Conservation (phyloP, 768 basidiomycete genomes). For the Rhizopogon salebrosus region DNA sequence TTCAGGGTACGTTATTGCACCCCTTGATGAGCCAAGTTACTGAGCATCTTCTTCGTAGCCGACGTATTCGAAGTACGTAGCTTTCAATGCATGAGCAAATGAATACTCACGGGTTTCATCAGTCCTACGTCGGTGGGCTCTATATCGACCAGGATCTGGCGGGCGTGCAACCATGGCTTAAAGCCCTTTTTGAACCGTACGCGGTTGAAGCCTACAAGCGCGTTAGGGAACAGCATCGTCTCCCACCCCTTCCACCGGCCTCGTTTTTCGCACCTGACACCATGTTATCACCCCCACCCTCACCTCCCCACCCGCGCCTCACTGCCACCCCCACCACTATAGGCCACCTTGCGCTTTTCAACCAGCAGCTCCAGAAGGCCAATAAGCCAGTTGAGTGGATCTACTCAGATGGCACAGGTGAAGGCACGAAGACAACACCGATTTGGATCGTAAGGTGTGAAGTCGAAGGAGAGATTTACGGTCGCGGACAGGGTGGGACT, state of each 20-base stretch:
- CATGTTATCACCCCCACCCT: slow-evolving; percentile 4
- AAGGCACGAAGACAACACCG: slow-evolving; percentile 61
- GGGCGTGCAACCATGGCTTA: slow-evolving; percentile 54
- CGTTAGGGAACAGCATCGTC: slow-evolving; percentile 63
- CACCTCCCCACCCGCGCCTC: slow-evolving; percentile 8
- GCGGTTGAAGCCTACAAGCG: slow-evolving; percentile 53
- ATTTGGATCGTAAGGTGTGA: slow-evolving; percentile 68
- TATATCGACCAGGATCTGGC: slow-evolving; percentile 66
- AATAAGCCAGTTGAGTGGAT: slow-evolving; percentile 65
- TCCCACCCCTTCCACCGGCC: slow-evolving; percentile 38
- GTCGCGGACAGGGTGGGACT: slow-evolving; percentile 61
- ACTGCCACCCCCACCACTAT: slow-evolving; percentile 23
- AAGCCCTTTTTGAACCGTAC: slow-evolving; percentile 59
- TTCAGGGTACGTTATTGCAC: slow-evolving; percentile 52
- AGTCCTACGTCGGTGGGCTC: slow-evolving; percentile 80
- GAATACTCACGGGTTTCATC: background rate
- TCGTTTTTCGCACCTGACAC: slow-evolving; percentile 1
- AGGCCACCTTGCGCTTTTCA: slow-evolving; percentile 78
- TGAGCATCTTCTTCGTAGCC: slow-evolving; percentile 34
- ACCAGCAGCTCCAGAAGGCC: slow-evolving; percentile 64
- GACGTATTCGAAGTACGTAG: slow-evolving; percentile 68
- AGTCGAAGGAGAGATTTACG: slow-evolving; percentile 56
- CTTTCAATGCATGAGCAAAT: slow-evolving; percentile 1
- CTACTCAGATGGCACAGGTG: slow-evolving; percentile 44
- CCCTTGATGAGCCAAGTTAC: background rate